Percentiles rank a stretch among this genome's conserved stretches.
phyloP scores from a whole-genome alignment of 106 monocot genomes.

The Cymbidium sinense region DNA sequence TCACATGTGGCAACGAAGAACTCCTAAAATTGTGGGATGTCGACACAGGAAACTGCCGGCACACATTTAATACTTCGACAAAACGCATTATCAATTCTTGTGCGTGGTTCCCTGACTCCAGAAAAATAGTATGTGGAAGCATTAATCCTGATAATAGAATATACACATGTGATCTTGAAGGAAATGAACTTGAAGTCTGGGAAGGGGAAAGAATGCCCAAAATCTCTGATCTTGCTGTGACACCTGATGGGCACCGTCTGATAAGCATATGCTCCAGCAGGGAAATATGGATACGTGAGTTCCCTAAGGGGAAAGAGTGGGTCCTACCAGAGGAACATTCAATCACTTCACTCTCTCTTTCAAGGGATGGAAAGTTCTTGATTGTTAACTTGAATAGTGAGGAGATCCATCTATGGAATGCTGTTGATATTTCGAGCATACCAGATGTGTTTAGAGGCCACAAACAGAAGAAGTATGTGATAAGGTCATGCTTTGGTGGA shows the following conservation, averaged over 20 bases:
- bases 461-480: constrained; percentile 65
- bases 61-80: constrained; percentile 20
- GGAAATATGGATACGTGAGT: constrained; percentile 57
- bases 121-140: constrained; percentile 64
- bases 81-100: constrained; percentile 47
- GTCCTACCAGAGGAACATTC: constrained; percentile 40
- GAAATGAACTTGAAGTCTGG: constrained; percentile 62
- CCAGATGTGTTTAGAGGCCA: constrained; percentile 52
- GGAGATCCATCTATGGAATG: constrained; percentile 70
- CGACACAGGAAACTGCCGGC: constrained; percentile 32
- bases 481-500: constrained; percentile 82
- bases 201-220: constrained; percentile 71
- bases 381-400: constrained; percentile 76
- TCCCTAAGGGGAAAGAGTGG: constrained; percentile 39
- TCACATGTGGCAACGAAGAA: constrained; percentile 63
- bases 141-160: constrained; percentile 47
- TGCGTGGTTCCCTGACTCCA: constrained; percentile 70
- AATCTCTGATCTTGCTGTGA: constrained; percentile 53
- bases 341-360: constrained; percentile 63
- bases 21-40: constrained; percentile 66
- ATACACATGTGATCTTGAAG: constrained; percentile 52
- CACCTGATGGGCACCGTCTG: constrained; percentile 48
- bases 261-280: constrained; percentile 46
- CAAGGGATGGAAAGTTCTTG: constrained; percentile 52
- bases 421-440: constrained; percentile 8